A percentile compares a stretch with the other conserved stretches of the same genome.
Evolutionary conservation across 306 rosid species (phyloP).

Genomic region (Acmispon strigosus): DNA sequence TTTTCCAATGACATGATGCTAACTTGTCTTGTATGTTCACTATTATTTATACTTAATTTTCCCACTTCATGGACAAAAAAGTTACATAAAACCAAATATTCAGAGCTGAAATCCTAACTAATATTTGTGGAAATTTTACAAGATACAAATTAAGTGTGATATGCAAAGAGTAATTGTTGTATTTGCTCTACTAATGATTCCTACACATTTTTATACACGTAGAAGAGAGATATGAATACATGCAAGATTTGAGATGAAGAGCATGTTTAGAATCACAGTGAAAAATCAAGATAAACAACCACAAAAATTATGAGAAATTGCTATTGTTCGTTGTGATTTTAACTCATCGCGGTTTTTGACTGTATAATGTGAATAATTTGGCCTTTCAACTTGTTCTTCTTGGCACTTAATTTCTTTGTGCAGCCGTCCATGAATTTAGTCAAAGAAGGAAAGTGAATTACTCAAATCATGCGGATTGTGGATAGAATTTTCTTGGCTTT

Average conservation of each 20-base stretch:
- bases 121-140: background rate
- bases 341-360: no score
- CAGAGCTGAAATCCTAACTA: background rate
- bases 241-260: no score
- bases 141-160: background rate
- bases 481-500: slow-evolving; percentile 10
- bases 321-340: no score
- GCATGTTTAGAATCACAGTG: no score
- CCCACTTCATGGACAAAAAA: background rate
- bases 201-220: no score
- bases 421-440: slow-evolving; percentile 20
- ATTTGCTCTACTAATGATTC: no score
- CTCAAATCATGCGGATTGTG: background rate
- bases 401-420: background rate
- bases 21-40: background rate
- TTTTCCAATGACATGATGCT: background rate
- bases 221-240: no score
- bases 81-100: background rate
- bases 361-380: background rate
- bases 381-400: background rate
- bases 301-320: no score
- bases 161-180: background rate
- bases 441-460: slow-evolving; percentile 10
- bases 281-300: no score
- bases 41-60: background rate